Base-by-base conservation (phyloP, 306 rosid species). In the Malus asiatica region DNA sequence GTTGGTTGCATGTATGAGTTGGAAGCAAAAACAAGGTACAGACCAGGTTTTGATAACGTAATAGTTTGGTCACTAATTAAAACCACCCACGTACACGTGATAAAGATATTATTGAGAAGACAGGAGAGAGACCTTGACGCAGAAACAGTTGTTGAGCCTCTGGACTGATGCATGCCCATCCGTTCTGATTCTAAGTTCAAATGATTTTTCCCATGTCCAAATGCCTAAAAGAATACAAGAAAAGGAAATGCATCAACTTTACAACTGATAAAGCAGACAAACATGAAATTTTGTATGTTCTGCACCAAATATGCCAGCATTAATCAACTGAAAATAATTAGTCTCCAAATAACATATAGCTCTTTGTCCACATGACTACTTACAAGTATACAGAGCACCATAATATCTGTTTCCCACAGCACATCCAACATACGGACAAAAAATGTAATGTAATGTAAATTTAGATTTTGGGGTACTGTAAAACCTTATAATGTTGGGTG, bases 51-150 rank as follows among this genome's bases (percentile, higher is more conserved):
- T 19, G 27, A 57, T 62, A 59, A 48, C 55, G 19, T 42, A 45
- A 27, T 16, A 1, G 32, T 51, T 13, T 42, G 19, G 67, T 30
- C 67, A 6, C 7, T 27, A 60, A 60, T 29, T 62, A 22, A 27
- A 62, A 62, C 67, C 19, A 15, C 38, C 22, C 23, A 14, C 22
- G 53, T 22, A 35, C 2, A 57, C 27, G 11, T 30, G 32, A 53
- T 10, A 71, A 3, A 18, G 14, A 63, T 48, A 53, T 70, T 19
- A 51, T 16, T 33, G 71, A 13, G 58, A 33, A 75, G 83, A 30
- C 25, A 65, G 76, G 44, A 55, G 38, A 72, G 4, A 55, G 52
- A 91, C 97, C 97, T 92, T 77, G 89, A 79, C 58, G 80, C 85
- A 33, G 81, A 66, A 64, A 74, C 89, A 35, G 77, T 29, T 85